phyloP scores from a whole-genome alignment of 495 filamentous ascomycete genomes.

The Letharia lupina region DNA sequence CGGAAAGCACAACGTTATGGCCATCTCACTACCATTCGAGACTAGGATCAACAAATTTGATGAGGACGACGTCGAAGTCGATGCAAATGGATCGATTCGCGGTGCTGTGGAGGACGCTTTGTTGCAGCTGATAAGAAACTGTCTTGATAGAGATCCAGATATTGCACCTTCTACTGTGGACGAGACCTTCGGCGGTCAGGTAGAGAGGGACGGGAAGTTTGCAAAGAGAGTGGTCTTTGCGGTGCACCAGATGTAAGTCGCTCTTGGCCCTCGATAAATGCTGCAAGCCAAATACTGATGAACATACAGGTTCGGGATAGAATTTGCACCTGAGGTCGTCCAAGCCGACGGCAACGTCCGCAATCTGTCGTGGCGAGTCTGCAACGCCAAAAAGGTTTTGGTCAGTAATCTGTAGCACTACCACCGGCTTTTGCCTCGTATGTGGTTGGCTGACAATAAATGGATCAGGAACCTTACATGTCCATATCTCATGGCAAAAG shows the following conservation, averaged over 20 bases:
- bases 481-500: conserved; percentile 46
- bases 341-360: conserved; percentile 83
- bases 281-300: background rate
- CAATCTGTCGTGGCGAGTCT: conserved; percentile 91
- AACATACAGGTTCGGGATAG: conserved; percentile 68
- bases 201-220: conserved; percentile 81
- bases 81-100: conserved; percentile 42
- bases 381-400: conserved; percentile 88
- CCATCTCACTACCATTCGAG: conserved; percentile 88
- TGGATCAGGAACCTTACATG: conserved; percentile 49
- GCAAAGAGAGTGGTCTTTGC: conserved; percentile 86
- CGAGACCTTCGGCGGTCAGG: conserved; percentile 72
- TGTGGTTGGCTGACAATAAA: background rate
- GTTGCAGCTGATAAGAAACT: conserved; percentile 76
- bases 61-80: conserved; percentile 47
- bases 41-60: conserved; percentile 73
- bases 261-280: background rate
- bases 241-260: conserved; percentile 73
- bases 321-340: conserved; percentile 89
- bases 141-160: conserved; percentile 85
- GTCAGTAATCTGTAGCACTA: conserved; percentile 44
- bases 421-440: background rate
- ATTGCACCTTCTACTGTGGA: conserved; percentile 75
- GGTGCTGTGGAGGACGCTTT: conserved; percentile 64
- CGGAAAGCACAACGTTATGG: conserved; percentile 91